Base-by-base conservation (phyloP, 2,329 filamentous ascomycete species). In the Clarireedia hainanense region DNA sequence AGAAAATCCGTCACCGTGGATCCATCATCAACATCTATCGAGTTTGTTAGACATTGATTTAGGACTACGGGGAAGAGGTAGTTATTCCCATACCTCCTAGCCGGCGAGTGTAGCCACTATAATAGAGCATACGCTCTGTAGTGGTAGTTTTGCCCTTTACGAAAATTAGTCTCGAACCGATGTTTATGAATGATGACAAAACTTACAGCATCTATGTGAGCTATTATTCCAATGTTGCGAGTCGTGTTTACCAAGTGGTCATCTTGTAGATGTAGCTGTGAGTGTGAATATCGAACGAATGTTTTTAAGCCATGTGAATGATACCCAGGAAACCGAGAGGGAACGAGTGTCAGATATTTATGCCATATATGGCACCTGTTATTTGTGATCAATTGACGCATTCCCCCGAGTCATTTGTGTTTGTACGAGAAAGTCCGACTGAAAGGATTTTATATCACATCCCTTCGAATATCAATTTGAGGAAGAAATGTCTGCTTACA, bases 81-180 rank as follows among this genome's bases (percentile, higher is more conserved):
- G 15, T 46, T 34, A 14, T 47, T 50, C 34, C 36, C 65, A 61
- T 75, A 81, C 79, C 78, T 74, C 94, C 94, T 67, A 96, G 84
- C 70, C 91, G 80, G 62, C 89, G 80, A 9, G 91, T 95, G 60
- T 91, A 85, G 49, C 94, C 92, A 69, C 90, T 95, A 68, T 96
- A 96, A 69, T 91, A 97, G 67, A 99, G 86, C 92, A 97, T 97
- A 57, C 94, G 91, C 82, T 99, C 94, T 3, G 94, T 97, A 0
- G 94, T 99, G 0, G 94, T 97, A 1, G 94, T 99, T 77, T 99
- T 99, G 7, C 94, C 94, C 79, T 82, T 64, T 24, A n/a, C 6
- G 36, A 24, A 6, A n/a, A 24, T 63, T 2, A 64, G 56, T 27
- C 7, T 23, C 27, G 14, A 34, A n/a, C 47, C 20, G n/a, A 17